Evolutionary conservation across 495 filamentous ascomycete species (phyloP).

Genomic region (Sporormia fimetaria): DNA sequence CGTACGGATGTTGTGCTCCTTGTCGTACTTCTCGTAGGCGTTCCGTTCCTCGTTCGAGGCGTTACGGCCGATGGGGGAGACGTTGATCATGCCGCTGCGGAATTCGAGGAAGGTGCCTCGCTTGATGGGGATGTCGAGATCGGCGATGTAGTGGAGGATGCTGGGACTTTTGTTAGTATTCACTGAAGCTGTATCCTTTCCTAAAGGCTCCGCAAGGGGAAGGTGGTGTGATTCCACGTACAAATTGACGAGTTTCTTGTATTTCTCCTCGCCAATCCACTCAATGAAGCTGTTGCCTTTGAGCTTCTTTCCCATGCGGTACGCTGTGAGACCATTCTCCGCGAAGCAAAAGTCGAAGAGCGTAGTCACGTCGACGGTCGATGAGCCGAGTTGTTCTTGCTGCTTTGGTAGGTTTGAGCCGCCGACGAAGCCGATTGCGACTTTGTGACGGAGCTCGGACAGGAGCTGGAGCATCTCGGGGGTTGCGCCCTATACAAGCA

Average conservation of each 20-base stretch:
- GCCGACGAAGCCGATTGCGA: constrained; percentile 72
- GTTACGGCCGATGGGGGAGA: constrained; percentile 86
- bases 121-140: constrained; percentile 79
- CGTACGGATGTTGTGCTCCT: constrained; percentile 57
- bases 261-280: constrained; percentile 85
- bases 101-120: constrained; percentile 96
- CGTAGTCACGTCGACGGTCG: constrained; percentile 50
- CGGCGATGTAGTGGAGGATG: constrained; percentile 78
- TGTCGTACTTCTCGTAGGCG: constrained; percentile 70
- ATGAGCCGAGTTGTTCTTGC: constrained; percentile 79
- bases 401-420: constrained; percentile 77
- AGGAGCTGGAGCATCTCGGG: constrained; percentile 79
- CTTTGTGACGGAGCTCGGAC: constrained; percentile 66
- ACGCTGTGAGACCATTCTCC: constrained; percentile 92
- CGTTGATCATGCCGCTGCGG: constrained; percentile 93
- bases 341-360: constrained; percentile 96
- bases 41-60: constrained; percentile 67
- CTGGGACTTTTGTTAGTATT: no score
- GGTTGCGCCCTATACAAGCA: constrained; percentile 42
- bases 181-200: no score
- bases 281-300: constrained; percentile 72
- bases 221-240: no score
- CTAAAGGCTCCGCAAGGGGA: no score
- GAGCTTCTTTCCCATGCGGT: constrained; percentile 61
- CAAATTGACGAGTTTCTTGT: constrained; percentile 73